These are phyloP conservation scores for Panaeolus cyanescens DNA, from an alignment of 768 basidiomycete genomes.

Conservation along the genomic window DNA sequence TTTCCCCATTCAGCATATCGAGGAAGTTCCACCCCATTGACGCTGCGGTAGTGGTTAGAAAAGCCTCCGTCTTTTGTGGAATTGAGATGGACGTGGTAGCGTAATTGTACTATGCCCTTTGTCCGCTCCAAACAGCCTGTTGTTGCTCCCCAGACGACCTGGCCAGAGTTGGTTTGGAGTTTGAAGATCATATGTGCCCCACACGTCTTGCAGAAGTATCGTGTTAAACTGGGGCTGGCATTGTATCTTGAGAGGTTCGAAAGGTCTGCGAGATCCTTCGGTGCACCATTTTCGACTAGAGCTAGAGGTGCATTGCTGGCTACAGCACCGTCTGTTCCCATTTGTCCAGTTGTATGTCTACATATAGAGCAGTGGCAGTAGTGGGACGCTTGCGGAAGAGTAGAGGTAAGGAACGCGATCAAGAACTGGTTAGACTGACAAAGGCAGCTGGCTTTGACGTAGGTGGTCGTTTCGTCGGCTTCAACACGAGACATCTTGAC, in stretches of 20 bases:
- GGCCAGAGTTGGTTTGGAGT: constrained; percentile 4
- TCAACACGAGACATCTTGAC: neutral
- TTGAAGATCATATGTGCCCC: constrained; percentile 27
- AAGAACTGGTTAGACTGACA: constrained; percentile 27
- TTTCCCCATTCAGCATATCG: constrained; percentile 16
- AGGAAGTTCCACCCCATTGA: constrained; percentile 20
- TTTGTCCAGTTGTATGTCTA: constrained; percentile 28
- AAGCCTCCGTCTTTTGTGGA: constrained; percentile 35
- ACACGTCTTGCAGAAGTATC: constrained; percentile 31
- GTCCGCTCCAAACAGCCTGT: constrained; percentile 25
- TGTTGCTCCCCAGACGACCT: constrained; percentile 23
- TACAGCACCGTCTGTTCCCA: constrained; percentile 20
- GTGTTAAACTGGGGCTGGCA: constrained; percentile 14
- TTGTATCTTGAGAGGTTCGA: constrained; percentile 21
- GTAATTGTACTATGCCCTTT: constrained; percentile 23
- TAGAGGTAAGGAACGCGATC: constrained; percentile 19
- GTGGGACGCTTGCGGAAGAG: constrained; percentile 22
- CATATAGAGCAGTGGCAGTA: constrained; percentile 32
- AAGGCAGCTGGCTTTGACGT: constrained; percentile 26
- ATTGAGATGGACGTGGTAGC: constrained; percentile 24
- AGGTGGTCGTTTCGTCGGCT: constrained; percentile 12
- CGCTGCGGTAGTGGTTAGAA: constrained; percentile 22
- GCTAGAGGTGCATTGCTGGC: constrained; percentile 21
- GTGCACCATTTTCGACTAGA: neutral
- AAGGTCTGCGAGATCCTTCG: constrained; percentile 14